Base-by-base conservation (phyloP, 768 basidiomycete genomes). In the Hydnum rufescens region DNA sequence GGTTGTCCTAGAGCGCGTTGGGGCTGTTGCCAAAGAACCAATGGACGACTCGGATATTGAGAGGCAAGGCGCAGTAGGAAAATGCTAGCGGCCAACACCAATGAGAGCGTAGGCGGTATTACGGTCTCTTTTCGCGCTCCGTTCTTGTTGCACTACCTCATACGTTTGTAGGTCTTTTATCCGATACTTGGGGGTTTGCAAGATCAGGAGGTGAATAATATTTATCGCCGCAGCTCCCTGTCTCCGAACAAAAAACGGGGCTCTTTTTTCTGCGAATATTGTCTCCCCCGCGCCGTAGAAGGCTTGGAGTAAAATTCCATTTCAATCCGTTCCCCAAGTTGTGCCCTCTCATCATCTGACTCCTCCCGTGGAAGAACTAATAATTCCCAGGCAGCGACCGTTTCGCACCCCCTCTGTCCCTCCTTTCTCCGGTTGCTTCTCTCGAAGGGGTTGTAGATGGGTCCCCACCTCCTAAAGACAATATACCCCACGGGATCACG, bases 271-370 rank as follows among this genome's bases (percentile, higher is more conserved):
- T 28, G 18, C n/a, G 46, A 50, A 25, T 51, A 86, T 82, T 77
- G 95, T 53, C 89, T 99, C 4, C 90, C 88, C 0, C 90, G 93
- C 2, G 95, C 97, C 59, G 95, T 99, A 55, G 95, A 99, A 66
- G 93, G 95, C 2, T 72, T 99, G 51, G 78, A 99, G 87, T 86
- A 70, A 92, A 92, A 63, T 97, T 95, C 63, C 83, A 89, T 61
- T 85, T 82, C 62, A 93, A 92, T 64, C 69, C 92, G 51, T 90
- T 90, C 64, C 88, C 92, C 71, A 95, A 93, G 90, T 93, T 58
- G 51, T 16, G 44, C 25, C 44, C 13, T 16, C 4, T n/a, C n/a
- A n/a, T n/a, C n/a, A n/a, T n/a, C n/a, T n/a, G n/a, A n/a, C n/a
- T n/a, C n/a, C n/a, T n/a, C n/a, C n/a, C n/a, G n/a, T n/a, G n/a